Conservation (phyloP, 2,329 filamentous ascomycete genomes). For the Pseudogymnoascus sp. region DNA sequence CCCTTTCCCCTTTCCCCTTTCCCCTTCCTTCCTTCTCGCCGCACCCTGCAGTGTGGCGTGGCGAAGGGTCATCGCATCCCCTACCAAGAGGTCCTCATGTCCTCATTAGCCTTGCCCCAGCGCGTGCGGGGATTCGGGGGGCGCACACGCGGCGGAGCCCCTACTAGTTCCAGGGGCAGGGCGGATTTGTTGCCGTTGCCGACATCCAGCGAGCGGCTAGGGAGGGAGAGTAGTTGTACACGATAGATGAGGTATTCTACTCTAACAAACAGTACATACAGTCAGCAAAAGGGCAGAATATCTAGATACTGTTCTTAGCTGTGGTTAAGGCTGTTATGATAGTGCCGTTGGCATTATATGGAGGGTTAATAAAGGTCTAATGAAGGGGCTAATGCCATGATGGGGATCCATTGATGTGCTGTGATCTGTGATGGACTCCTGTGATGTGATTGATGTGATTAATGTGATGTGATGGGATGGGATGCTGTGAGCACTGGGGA, state of each 20-base stretch:
- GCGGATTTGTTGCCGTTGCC: neutral
- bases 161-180: constrained; percentile 8
- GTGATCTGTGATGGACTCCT: neutral
- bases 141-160: neutral
- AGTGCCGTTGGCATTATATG: neutral
- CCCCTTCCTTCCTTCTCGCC: neutral
- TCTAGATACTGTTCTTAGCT: neutral
- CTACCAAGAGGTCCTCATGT: constrained; percentile 5
- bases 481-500: neutral
- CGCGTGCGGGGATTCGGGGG: constrained; percentile 7
- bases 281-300: neutral
- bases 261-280: neutral
- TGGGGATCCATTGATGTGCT: neutral
- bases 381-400: neutral
- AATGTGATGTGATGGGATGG: neutral
- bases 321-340: neutral
- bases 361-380: neutral
- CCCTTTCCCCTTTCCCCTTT: neutral
- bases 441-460: neutral
- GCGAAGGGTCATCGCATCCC: neutral
- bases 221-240: neutral
- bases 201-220: constrained; percentile 1
- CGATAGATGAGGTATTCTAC: no score
- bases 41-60: neutral
- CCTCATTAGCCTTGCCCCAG: constrained; percentile 2